Percentiles rank a stretch among this genome's conserved stretches.
Evolutionary conservation across 192 early-diverging fungal genomes (phyloP).

Genomic region (Diversispora epigaea): DNA sequence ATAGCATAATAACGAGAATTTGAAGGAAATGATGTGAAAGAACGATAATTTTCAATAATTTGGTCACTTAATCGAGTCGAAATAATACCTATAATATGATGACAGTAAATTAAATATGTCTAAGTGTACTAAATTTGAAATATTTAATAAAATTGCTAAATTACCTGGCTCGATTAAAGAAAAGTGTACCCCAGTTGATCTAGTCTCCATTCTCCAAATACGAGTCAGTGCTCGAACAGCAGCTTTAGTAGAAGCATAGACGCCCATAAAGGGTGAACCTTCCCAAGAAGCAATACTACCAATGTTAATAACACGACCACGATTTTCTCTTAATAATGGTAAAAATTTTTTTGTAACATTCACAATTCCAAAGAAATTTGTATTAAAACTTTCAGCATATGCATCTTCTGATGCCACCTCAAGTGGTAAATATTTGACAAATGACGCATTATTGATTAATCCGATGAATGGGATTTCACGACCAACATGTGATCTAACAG

Average conservation of each 20-base stretch:
- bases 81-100: conserved; percentile 6
- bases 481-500: not conserved
- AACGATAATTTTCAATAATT: not conserved
- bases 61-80: conserved; percentile 8
- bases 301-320: conserved; percentile 24
- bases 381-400: conserved; percentile 23
- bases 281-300: conserved; percentile 21
- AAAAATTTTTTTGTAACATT: conserved; percentile 29
- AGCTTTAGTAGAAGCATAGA: conserved; percentile 27
- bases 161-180: conserved; percentile 25
- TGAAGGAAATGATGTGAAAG: conserved; percentile 3
- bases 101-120: not conserved
- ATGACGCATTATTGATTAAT: conserved; percentile 23
- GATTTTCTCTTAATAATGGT: conserved; percentile 18
- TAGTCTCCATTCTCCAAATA: conserved; percentile 22
- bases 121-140: not conserved
- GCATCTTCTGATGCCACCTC: conserved; percentile 27
- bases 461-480: not conserved
- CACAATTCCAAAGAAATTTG: conserved; percentile 29
- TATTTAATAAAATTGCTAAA: not conserved
- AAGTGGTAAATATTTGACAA: conserved; percentile 12
- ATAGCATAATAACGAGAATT: conserved; percentile 6
- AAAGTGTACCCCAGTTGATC: conserved; percentile 12
- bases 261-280: conserved; percentile 13
- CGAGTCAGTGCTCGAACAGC: conserved; percentile 9